Percentiles rank a stretch among this genome's conserved stretches.
Conservation (phyloP, 352 stramenopile genomes). For the Pythium aquatile region DNA sequence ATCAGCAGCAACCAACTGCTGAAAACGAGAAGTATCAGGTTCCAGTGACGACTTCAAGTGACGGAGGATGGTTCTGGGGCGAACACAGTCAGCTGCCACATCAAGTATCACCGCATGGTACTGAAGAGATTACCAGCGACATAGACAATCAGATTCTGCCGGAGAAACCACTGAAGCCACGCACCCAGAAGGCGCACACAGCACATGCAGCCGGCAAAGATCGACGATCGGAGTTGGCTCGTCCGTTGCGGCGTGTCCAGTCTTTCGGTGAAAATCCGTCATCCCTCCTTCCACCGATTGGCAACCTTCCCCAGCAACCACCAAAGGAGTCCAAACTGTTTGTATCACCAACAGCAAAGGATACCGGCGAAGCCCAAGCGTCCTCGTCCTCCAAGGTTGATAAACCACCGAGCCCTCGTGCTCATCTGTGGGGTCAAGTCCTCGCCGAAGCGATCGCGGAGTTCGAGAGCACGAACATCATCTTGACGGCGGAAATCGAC, state of each 20-base stretch:
- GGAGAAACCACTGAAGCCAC: slow-evolving; percentile 1
- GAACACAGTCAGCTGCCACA: neutral
- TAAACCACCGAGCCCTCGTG: neutral
- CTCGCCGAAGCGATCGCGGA: slow-evolving; percentile 25
- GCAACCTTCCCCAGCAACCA: neutral
- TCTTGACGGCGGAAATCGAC: slow-evolving; percentile 41
- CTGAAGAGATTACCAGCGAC: neutral
- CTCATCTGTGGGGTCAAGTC: slow-evolving; percentile 19
- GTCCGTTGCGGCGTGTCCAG: neutral
- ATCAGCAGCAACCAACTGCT: neutral
- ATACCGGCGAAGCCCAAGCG: neutral
- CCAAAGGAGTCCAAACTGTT: neutral
- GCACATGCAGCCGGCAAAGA: neutral
- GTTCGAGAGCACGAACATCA: slow-evolving; percentile 37
- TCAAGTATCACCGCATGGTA: neutral
- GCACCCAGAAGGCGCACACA: neutral
- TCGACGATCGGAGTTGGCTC: neutral
- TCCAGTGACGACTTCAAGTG: neutral
- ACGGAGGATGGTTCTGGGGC: slow-evolving; percentile 21
- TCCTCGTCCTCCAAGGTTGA: neutral
- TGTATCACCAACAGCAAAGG: neutral
- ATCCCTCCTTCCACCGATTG: neutral
- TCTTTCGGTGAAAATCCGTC: neutral
- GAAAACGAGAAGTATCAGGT: neutral
- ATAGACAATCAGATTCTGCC: slow-evolving; percentile 13